Evolutionary conservation across 768 basidiomycete genomes (phyloP).

Genomic region (Suillus subalutaceus): DNA sequence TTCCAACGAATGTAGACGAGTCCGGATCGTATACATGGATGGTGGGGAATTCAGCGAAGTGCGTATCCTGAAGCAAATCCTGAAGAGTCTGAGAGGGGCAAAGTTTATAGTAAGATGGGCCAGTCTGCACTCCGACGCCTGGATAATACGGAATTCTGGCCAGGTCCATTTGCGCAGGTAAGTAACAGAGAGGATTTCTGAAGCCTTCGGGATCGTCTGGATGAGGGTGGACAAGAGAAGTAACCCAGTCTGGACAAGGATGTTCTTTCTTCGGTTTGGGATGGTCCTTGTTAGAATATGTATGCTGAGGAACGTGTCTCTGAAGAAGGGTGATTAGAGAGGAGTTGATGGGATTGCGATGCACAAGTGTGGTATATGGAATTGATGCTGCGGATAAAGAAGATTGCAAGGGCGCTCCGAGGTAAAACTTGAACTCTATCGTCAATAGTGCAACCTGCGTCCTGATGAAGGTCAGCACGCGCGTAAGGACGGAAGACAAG

Average conservation of each 20-base stretch:
- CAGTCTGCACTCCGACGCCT: neutral
- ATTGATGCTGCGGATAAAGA: constrained; percentile 39
- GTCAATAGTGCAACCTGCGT: constrained; percentile 70
- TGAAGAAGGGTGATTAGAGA: constrained; percentile 56
- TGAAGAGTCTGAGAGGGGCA: constrained; percentile 52
- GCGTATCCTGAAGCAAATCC: constrained; percentile 54
- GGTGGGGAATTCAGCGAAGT: constrained; percentile 84
- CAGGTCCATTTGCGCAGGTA: constrained; percentile 46
- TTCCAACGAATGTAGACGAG: constrained; percentile 55
- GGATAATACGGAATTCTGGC: constrained; percentile 9
- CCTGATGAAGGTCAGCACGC: constrained; percentile 43
- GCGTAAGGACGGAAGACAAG: constrained; percentile 16
- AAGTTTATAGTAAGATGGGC: constrained; percentile 53
- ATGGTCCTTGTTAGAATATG: constrained; percentile 35
- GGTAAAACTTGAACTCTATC: constrained; percentile 71
- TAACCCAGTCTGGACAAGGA: constrained; percentile 56
- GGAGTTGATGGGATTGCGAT: constrained; percentile 55
- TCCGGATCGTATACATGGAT: constrained; percentile 72
- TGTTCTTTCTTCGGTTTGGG: constrained; percentile 47
- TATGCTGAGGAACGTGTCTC: constrained; percentile 37
- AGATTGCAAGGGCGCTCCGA: constrained; percentile 48
- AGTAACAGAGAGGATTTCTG: constrained; percentile 59
- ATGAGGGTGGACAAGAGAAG: constrained; percentile 52
- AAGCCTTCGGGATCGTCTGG: constrained; percentile 60
- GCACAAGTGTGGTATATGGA: constrained; percentile 60